Conservation (phyloP, 2,329 filamentous ascomycete species). For the Aspergillus ibericus region DNA sequence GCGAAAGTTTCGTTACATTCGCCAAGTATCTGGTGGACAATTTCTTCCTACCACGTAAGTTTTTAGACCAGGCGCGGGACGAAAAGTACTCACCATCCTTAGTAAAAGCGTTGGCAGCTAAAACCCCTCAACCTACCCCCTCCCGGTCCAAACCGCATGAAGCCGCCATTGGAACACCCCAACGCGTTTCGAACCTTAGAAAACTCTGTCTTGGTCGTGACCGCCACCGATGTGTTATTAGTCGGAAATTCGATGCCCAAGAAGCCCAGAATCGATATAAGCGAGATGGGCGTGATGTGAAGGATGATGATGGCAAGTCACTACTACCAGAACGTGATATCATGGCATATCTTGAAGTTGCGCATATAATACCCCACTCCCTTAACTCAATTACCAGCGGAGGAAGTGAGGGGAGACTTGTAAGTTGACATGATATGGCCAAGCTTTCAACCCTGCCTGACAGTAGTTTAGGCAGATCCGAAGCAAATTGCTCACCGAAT, state of each 20-base stretch:
- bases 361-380: constrained; percentile 8
- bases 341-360: constrained; percentile 7
- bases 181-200: constrained; percentile 9
- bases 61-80: background rate
- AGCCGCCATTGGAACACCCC: constrained; percentile 5
- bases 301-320: constrained; percentile 19
- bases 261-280: constrained; percentile 13
- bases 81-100: background rate
- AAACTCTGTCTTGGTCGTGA: constrained; percentile 13
- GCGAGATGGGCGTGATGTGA: constrained; percentile 8
- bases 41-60: constrained; percentile 8
- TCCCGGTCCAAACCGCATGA: constrained; percentile 2
- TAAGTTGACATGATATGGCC: constrained; percentile 2
- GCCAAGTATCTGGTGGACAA: constrained; percentile 1
- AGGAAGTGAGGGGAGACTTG: constrained; percentile 13
- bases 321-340: background rate
- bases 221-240: constrained; percentile 14
- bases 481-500: constrained; percentile 39
- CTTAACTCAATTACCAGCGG: background rate
- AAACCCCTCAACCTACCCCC: constrained; percentile 11
- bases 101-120: constrained; percentile 18
- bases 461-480: constrained; percentile 21
- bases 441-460: background rate
- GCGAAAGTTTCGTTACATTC: background rate
- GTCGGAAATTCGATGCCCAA: constrained; percentile 9